Evolutionary conservation across 2,329 filamentous ascomycete species (phyloP).

Genomic region (Colletotrichum australisinense): DNA sequence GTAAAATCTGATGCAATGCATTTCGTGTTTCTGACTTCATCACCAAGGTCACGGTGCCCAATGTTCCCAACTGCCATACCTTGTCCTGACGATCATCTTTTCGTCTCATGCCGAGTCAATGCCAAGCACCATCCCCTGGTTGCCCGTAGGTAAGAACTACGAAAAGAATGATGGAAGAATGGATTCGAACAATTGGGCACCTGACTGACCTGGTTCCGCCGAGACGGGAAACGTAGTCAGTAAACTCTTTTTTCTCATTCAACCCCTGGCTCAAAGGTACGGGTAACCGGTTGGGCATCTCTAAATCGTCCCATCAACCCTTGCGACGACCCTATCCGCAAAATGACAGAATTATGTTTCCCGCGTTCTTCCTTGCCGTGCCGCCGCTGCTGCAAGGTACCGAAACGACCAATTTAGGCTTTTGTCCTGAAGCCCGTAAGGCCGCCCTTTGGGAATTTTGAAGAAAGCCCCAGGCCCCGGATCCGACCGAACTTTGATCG

Average conservation of each 20-base stretch:
- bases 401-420: background rate
- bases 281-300: background rate
- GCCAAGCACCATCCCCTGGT: background rate
- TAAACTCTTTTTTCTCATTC: background rate
- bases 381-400: slow-evolving; percentile 8
- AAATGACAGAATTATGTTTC: background rate
- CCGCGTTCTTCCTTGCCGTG: background rate
- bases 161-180: background rate
- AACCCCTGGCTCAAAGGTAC: background rate
- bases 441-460: no score
- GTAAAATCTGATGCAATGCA: background rate
- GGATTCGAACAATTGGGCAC: background rate
- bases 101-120: background rate
- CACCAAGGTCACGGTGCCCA: background rate
- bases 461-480: background rate
- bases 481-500: background rate
- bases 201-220: background rate
- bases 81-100: background rate
- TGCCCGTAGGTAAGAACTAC: no score
- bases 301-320: slow-evolving; percentile 16
- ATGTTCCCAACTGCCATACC: background rate
- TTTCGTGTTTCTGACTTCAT: background rate
- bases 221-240: background rate
- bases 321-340: background rate
- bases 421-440: background rate